Base-by-base conservation (phyloP, 176 grass and related monocot species). In the Paspalum notatum region DNA sequence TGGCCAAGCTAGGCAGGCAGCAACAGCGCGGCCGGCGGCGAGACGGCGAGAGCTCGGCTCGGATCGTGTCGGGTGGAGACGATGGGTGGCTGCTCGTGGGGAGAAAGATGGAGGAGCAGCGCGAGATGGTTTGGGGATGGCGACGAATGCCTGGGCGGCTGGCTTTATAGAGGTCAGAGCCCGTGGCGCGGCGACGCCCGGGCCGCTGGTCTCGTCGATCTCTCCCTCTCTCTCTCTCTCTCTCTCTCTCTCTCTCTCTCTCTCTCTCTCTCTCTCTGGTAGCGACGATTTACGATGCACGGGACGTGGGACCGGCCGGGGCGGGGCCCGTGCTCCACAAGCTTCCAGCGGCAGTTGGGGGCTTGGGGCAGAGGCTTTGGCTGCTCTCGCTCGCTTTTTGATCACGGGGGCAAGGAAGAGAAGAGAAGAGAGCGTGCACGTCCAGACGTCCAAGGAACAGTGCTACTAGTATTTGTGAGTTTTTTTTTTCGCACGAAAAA, bases 1-100 rank as follows among this genome's bases (percentile, higher is more conserved):
- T 89, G 87, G 38, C 78, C 66, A 78, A 62, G 58, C 70, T n/a
- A 85, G 20, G 68, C 76, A 73, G 70, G 80, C 71, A 68, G 76
- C 66, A 49, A 27, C 20, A 74, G 50, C 66, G 38, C 5, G 4
- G n/a, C n/a, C n/a, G n/a, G n/a, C n/a, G n/a, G n/a, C n/a, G n/a
- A n/a, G n/a, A n/a, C n/a, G n/a, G n/a, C n/a, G n/a, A n/a, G n/a
- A n/a, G n/a, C n/a, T n/a, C n/a, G n/a, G n/a, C n/a, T n/a, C n/a
- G n/a, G n/a, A n/a, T n/a, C n/a, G n/a, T n/a, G n/a, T n/a, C n/a
- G n/a, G n/a, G n/a, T n/a, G n/a, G n/a, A n/a, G n/a, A n/a, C n/a
- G n/a, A n/a, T n/a, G n/a, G n/a, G n/a, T n/a, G n/a, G n/a, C n/a
- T n/a, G n/a, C n/a, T n/a, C n/a, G n/a, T n/a, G n/a, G n/a, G n/a